Evolutionary conservation across 2,329 filamentous ascomycete genomes (phyloP), one percentile per base, ranked within the genome.

Genomic region (Elsinoe australis): DNA sequence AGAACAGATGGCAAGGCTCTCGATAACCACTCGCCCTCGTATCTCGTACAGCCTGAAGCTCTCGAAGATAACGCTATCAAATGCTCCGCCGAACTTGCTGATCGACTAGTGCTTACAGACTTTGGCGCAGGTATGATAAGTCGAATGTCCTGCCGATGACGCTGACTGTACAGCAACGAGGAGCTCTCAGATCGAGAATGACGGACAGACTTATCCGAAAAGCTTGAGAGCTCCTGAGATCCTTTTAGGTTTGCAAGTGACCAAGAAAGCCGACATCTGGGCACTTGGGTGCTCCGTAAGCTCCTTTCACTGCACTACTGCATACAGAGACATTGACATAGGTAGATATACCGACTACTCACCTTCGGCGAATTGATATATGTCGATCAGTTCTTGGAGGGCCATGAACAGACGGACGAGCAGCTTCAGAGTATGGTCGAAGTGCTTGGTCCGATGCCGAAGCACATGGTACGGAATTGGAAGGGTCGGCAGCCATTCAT

Each of bases 351-450:
- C 29, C 38, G 26, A 8, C 9, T 44, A 3, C 12, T 44, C 5
- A 44, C 38, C 15, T 28, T 44, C 12, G 14, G 22, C 9, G 22
- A 28, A 12, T 15, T 44, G 12, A 28, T 44, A 15, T 28, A 44
- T 14, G 38, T 44, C n/a, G 38, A 31, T n/a, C 7, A 10, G 8
- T 28, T 26, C 21, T n/a, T 24, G 8, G 15, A 29, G 15, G 22
- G 22, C n/a, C 19, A 44, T 9, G 6, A 9, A 44, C 38, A 18
- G n/a, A 18, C 6, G 9, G 22, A 44, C n/a, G 38, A 29, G 15
- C 26, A 44, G 9, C 21, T 44, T 17, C 38, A 44, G 10, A 44
- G 38, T n/a, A 44, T 44, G 12, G 38, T 19, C 8, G 38, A 44
- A 44, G 38, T 15, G 5, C 19, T 44, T 10, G 38, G 38, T 10